These are phyloP conservation scores for Naumovozyma castellii DNA, from an alignment of 805 yeast genomes.

Conservation along the genomic window DNA sequence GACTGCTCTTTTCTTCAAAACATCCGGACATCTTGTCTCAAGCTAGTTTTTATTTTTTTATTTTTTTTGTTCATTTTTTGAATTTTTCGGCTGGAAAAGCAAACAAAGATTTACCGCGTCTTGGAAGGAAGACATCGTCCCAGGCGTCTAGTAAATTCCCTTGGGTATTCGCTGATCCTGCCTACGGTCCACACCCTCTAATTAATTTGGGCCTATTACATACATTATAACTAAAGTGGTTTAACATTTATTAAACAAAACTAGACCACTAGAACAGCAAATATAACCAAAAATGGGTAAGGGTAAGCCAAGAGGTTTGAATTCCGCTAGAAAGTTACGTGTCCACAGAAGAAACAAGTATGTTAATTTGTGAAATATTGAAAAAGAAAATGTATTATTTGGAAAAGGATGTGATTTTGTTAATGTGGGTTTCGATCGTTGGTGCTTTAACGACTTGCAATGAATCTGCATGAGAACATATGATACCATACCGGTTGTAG, in stretches of 20 bases:
- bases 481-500: too few species aligned
- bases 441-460: too few species aligned
- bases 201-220: too few species aligned
- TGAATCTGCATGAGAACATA: too few species aligned
- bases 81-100: too few species aligned
- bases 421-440: too few species aligned
- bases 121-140: too few species aligned
- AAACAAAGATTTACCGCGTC: too few species aligned
- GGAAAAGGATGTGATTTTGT: neutral
- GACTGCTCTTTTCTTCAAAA: neutral
- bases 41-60: neutral
- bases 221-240: neutral
- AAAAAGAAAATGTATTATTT: too few species aligned
- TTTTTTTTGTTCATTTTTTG: too few species aligned
- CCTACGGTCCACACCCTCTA: too few species aligned
- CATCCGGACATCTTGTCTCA: neutral
- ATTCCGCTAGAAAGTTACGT: constrained; percentile 99
- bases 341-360: constrained; percentile 97
- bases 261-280: constrained; percentile 8
- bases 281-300: constrained; percentile 73
- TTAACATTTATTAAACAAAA: neutral
- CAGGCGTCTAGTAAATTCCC: neutral
- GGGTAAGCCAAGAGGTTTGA: constrained; percentile 99
- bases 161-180: neutral
- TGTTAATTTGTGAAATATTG: constrained; percentile 20